Conservation (phyloP, 805 yeast species). For the Ogataea ganodermae region DNA sequence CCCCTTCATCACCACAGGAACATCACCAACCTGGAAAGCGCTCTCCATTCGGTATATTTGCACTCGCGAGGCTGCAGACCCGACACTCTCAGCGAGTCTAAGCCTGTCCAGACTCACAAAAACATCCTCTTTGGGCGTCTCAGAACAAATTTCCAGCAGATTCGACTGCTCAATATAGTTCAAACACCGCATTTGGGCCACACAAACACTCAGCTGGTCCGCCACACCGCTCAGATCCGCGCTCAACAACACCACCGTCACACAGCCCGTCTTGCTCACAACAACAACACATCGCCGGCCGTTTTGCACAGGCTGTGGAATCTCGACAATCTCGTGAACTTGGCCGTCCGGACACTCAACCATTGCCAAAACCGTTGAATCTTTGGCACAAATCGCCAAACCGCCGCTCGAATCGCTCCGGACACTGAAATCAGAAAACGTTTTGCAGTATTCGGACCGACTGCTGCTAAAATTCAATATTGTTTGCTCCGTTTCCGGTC, state of each 20-base stretch:
- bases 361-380: not conserved
- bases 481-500: not conserved
- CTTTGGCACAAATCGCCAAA: not conserved
- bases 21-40: slow-evolving; percentile 16
- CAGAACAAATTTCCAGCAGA: slow-evolving; percentile 12
- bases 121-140: not conserved
- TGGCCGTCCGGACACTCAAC: slow-evolving; percentile 3
- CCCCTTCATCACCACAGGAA: slow-evolving; percentile 6
- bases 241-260: slow-evolving; percentile 16
- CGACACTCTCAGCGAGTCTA: not conserved
- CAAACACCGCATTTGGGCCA: slow-evolving; percentile 3
- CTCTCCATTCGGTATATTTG: slow-evolving; percentile 10
- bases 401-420: not conserved
- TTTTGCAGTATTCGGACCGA: not conserved
- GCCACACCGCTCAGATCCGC: slow-evolving; percentile 9
- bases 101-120: not conserved
- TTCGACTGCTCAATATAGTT: slow-evolving; percentile 13
- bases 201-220: slow-evolving; percentile 8
- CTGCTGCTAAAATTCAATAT: not conserved
- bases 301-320: not conserved
- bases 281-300: slow-evolving; percentile 10
- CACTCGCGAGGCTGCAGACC: not conserved
- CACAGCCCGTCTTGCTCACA: slow-evolving; percentile 1
- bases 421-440: not conserved
- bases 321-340: slow-evolving; percentile 2